Percentiles rank a stretch among this genome's conserved stretches.
phyloP scores from a whole-genome alignment of 2,329 filamentous ascomycete species.

The Trichoderma sp. region DNA sequence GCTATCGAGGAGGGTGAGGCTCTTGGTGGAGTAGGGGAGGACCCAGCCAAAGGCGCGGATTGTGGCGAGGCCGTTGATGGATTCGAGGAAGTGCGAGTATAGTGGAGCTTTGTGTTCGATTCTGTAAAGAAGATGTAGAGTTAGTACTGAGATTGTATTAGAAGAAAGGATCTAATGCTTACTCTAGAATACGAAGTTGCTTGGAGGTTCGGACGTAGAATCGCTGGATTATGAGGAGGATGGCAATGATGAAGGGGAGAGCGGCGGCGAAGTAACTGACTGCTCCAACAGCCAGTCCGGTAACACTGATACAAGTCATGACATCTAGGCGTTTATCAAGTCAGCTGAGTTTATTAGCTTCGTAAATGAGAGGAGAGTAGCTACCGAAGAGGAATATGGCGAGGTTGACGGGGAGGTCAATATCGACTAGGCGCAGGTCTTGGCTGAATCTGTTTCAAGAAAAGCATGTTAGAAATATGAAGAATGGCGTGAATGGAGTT shows the following conservation, averaged over 20 bases:
- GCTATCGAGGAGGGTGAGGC: slow-evolving; percentile 42
- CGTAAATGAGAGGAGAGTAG: too few relatives aligned
- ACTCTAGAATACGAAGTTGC: slow-evolving; percentile 55
- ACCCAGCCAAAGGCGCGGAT: slow-evolving; percentile 46
- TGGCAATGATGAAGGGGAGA: slow-evolving; percentile 46
- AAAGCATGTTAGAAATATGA: neutral
- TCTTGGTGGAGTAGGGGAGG: slow-evolving; percentile 41
- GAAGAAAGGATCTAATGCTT: neutral
- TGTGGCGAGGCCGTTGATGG: slow-evolving; percentile 36
- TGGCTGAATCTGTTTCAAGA: slow-evolving; percentile 42
- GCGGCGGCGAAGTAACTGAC: slow-evolving; percentile 49
- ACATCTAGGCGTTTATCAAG: slow-evolving; percentile 29
- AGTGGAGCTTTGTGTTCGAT: slow-evolving; percentile 40
- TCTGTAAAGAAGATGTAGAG: slow-evolving; percentile 18
- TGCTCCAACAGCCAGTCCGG: slow-evolving; percentile 46
- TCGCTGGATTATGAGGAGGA: slow-evolving; percentile 50
- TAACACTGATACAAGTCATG: slow-evolving; percentile 44
- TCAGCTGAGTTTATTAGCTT: slow-evolving; percentile 4
- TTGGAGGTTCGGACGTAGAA: slow-evolving; percentile 59
- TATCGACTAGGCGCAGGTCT: slow-evolving; percentile 45
- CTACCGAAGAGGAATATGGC: slow-evolving; percentile 35
- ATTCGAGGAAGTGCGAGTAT: slow-evolving; percentile 39
- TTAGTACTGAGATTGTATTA: neutral
- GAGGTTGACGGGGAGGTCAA: slow-evolving; percentile 38
- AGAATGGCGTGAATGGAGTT: too few relatives aligned